These are phyloP conservation scores for Rosa hybrid DNA, from an alignment of 331 rosid species.

Conservation along the genomic window DNA sequence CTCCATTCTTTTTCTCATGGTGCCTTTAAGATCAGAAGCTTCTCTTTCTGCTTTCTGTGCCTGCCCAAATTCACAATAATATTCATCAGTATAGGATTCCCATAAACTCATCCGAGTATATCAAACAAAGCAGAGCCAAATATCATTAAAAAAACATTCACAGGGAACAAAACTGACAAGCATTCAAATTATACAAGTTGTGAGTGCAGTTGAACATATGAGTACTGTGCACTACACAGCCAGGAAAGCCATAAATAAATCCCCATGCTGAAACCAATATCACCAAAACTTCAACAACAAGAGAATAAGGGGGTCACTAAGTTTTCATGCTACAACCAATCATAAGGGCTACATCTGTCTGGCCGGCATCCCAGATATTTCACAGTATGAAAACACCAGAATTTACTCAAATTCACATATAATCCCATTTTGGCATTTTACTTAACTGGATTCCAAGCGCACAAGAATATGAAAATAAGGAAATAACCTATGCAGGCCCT, in stretches of 20 bases:
- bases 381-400: neutral
- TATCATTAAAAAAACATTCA: neutral
- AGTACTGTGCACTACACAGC: neutral
- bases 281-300: neutral
- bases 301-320: neutral
- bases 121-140: neutral
- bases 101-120: neutral
- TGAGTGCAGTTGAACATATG: neutral
- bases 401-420: neutral
- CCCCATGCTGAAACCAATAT: neutral
- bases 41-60: conserved; percentile 97
- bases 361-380: neutral
- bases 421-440: neutral
- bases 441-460: neutral
- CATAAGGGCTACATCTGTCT: neutral
- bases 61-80: conserved; percentile 39
- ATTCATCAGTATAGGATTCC: neutral
- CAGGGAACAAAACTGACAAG: neutral
- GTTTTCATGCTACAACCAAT: neutral
- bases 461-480: neutral
- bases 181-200: neutral
- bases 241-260: neutral
- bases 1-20: conserved; percentile 97
- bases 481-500: neutral
- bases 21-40: conserved; percentile 92